Conservation (phyloP, 2,329 filamentous ascomycete genomes). For the Huntiella abstrusa region DNA sequence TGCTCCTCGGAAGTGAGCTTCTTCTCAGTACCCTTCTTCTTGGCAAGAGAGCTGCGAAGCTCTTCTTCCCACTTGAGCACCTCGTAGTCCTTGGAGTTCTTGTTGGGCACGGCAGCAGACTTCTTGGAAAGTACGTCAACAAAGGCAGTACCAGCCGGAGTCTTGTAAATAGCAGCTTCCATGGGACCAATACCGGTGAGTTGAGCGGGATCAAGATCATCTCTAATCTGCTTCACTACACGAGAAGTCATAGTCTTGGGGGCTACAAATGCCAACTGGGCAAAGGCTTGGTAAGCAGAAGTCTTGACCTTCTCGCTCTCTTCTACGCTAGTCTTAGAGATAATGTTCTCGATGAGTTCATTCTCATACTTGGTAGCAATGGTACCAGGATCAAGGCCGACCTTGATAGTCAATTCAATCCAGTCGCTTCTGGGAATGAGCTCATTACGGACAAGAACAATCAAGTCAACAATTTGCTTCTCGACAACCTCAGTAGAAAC, state of each 20-base stretch:
- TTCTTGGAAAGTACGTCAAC: slow-evolving; percentile 84
- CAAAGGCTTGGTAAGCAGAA: slow-evolving; percentile 69
- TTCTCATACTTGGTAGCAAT: slow-evolving; percentile 48
- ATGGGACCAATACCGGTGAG: slow-evolving; percentile 60
- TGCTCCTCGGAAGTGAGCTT: slow-evolving; percentile 82
- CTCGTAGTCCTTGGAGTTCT: slow-evolving; percentile 88
- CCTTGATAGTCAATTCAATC: slow-evolving; percentile 73
- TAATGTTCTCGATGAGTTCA: slow-evolving; percentile 49
- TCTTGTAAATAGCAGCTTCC: slow-evolving; percentile 84
- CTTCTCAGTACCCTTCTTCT: slow-evolving; percentile 80
- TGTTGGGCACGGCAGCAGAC: slow-evolving; percentile 52
- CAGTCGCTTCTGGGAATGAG: slow-evolving; percentile 63
- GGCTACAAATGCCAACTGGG: slow-evolving; percentile 84
- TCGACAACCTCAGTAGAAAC: slow-evolving; percentile 35
- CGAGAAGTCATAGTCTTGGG: slow-evolving; percentile 62
- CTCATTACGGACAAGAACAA: slow-evolving; percentile 61
- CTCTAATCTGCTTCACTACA: slow-evolving; percentile 53
- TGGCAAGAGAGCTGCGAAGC: slow-evolving; percentile 64
- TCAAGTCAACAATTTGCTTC: slow-evolving; percentile 53
- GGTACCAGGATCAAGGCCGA: slow-evolving; percentile 64
- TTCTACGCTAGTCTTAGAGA: slow-evolving; percentile 26
- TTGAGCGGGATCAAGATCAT: slow-evolving; percentile 53
- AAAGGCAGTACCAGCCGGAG: slow-evolving; percentile 72
- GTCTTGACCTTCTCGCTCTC: slow-evolving; percentile 29
- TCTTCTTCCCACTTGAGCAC: slow-evolving; percentile 96